These are phyloP conservation scores for Cyberlindnera bimundalis DNA, from an alignment of 805 yeast genomes.

Conservation along the genomic window DNA sequence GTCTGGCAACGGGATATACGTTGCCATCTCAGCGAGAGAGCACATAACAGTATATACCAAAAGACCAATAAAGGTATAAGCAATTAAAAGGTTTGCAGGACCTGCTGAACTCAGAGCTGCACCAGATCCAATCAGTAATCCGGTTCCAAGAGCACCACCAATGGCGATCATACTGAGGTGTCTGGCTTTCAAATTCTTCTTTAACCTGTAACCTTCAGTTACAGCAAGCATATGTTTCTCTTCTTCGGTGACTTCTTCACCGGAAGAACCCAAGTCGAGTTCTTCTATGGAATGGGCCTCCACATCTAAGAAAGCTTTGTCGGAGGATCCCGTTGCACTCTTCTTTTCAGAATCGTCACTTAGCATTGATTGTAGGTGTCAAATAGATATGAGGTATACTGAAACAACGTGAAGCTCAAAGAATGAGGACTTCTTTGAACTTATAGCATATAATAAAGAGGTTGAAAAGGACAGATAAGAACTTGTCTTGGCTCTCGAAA, in stretches of 20 bases:
- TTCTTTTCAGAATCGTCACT: neutral
- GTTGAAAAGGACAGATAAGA: too few relatives aligned
- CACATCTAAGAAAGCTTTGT: neutral
- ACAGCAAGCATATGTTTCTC: conserved; percentile 21
- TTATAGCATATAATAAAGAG: too few relatives aligned
- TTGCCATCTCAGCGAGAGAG: conserved; percentile 65
- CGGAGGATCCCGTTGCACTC: too few relatives aligned
- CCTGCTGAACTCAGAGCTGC: conserved; percentile 55
- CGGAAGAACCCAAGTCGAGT: neutral
- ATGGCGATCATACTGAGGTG: conserved; percentile 62
- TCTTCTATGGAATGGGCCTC: neutral
- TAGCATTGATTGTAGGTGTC: neutral
- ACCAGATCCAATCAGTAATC: conserved; percentile 65
- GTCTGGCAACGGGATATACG: conserved; percentile 60
- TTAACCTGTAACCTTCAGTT: conserved; percentile 25
- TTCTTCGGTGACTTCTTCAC: conserved; percentile 4
- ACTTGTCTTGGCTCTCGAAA: too few relatives aligned
- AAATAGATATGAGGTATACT: neutral
- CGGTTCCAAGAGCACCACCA: conserved; percentile 73
- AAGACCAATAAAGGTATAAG: conserved; percentile 68
- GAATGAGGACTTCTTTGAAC: too few relatives aligned
- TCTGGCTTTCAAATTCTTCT: conserved; percentile 43
- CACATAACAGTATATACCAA: conserved; percentile 67
- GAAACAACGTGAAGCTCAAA: neutral
- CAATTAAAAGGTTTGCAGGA: conserved; percentile 52